Conservation (phyloP, 352 stramenopile genomes). For the Phytophthora litchii region DNA sequence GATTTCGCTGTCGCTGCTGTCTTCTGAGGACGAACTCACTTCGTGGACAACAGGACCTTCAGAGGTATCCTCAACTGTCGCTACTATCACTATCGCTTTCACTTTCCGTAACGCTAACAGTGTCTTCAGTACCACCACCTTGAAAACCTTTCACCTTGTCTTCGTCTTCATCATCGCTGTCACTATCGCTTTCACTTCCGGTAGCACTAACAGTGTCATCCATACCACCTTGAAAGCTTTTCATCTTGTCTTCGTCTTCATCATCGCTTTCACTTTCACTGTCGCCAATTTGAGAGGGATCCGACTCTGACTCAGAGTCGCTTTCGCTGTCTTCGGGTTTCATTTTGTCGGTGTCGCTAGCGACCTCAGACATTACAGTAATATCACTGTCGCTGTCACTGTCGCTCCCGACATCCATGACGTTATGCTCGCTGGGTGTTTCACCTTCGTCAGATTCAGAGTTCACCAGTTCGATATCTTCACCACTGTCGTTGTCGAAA, state of each 20-base stretch:
- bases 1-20: constrained; percentile 2
- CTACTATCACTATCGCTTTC: not conserved
- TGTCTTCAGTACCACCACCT: not conserved
- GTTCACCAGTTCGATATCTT: not conserved
- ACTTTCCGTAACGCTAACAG: not conserved
- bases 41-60: not conserved
- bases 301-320: not conserved
- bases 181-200: constrained; percentile 3
- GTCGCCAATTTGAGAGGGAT: not conserved
- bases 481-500: constrained; percentile 4
- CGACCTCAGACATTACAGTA: constrained; percentile 12
- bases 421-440: constrained; percentile 1
- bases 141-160: not conserved
- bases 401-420: constrained; percentile 6
- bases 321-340: constrained; percentile 1
- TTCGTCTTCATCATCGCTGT: not conserved
- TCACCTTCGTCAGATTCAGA: constrained; percentile 1
- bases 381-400: constrained; percentile 3
- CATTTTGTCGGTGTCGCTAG: not conserved
- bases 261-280: not conserved
- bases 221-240: not conserved
- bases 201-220: constrained; percentile 1
- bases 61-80: not conserved
- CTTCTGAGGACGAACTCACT: constrained; percentile 7
- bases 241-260: not conserved